phyloP scores from a whole-genome alignment of 495 filamentous ascomycete species.

The Penicillium coffeae region DNA sequence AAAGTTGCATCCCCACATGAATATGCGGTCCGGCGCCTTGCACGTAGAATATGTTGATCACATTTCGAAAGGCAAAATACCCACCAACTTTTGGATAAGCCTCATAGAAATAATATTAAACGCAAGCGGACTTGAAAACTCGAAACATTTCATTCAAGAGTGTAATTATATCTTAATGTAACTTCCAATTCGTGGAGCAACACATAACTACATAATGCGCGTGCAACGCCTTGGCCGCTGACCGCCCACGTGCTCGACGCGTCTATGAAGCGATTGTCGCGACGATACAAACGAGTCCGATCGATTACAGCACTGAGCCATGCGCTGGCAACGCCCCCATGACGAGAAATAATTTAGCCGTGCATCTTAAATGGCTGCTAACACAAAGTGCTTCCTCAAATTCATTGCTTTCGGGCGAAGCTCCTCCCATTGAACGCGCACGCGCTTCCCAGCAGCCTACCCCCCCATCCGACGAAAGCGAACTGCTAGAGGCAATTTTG shows the following conservation, averaged over 20 bases:
- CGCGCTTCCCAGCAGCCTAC: slow-evolving; percentile 14
- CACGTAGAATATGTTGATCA: neutral
- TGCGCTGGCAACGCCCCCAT: slow-evolving; percentile 40
- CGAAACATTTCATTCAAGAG: no score
- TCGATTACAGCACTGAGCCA: slow-evolving; percentile 18
- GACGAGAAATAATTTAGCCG: slow-evolving; percentile 49
- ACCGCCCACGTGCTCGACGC: slow-evolving; percentile 31
- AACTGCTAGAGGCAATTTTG: slow-evolving; percentile 17
- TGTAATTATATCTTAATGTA: no score
- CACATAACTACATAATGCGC: neutral
- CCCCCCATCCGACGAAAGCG: slow-evolving; percentile 18
- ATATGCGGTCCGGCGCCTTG: neutral
- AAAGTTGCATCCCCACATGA: slow-evolving; percentile 21
- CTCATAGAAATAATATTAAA: no score
- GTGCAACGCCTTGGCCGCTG: slow-evolving; percentile 1
- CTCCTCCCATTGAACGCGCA: slow-evolving; percentile 13
- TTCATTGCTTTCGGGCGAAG: slow-evolving; percentile 28
- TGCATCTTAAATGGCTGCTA: slow-evolving; percentile 51
- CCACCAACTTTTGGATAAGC: no score
- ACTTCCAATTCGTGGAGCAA: no score
- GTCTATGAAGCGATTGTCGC: slow-evolving; percentile 16
- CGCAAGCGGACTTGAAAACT: no score
- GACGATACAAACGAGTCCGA: slow-evolving; percentile 8
- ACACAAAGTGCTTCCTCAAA: slow-evolving; percentile 36
- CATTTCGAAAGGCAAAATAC: neutral